Conservation (phyloP, 148 eudicot genomes). For the Cornus florida region DNA sequence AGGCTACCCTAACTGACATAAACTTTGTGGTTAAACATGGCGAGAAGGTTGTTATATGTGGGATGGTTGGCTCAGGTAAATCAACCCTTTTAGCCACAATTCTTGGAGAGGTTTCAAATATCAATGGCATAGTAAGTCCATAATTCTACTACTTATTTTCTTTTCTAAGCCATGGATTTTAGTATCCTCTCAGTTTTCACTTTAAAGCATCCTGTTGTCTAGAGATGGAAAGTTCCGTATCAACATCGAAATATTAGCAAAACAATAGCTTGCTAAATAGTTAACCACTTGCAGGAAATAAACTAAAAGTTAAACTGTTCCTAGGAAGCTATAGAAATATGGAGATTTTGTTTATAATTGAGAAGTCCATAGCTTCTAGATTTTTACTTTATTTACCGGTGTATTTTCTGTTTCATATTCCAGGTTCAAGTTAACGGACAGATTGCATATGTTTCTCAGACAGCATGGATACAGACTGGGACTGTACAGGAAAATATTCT, state of each 20-base stretch:
- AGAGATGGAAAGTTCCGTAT: not conserved
- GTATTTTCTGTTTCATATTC: conserved; percentile 6
- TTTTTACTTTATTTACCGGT: not conserved
- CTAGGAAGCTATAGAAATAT: not conserved
- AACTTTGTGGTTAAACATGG: conserved; percentile 35
- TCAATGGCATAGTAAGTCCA: conserved; percentile 30
- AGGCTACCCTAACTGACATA: conserved; percentile 32
- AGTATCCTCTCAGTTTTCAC: not conserved
- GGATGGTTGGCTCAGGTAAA: conserved; percentile 70
- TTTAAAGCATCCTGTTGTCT: not conserved
- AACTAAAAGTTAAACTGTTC: not conserved
- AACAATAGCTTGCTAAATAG: not conserved
- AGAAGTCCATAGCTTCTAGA: no score
- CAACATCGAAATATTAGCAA: no score
- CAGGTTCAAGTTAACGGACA: conserved; percentile 52
- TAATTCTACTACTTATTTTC: not conserved
- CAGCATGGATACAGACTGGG: conserved; percentile 74
- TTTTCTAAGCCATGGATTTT: not conserved
- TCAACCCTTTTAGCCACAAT: conserved; percentile 57
- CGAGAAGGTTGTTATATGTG: conserved; percentile 60
- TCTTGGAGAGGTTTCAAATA: conserved; percentile 52
- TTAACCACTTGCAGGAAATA: not conserved
- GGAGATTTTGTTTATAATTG: not conserved
- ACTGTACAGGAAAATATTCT: conserved; percentile 61
- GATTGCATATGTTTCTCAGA: conserved; percentile 63